These are phyloP conservation scores for Kodamaea derodonti DNA, from an alignment of 1,139 yeast species.

Conservation along the genomic window DNA sequence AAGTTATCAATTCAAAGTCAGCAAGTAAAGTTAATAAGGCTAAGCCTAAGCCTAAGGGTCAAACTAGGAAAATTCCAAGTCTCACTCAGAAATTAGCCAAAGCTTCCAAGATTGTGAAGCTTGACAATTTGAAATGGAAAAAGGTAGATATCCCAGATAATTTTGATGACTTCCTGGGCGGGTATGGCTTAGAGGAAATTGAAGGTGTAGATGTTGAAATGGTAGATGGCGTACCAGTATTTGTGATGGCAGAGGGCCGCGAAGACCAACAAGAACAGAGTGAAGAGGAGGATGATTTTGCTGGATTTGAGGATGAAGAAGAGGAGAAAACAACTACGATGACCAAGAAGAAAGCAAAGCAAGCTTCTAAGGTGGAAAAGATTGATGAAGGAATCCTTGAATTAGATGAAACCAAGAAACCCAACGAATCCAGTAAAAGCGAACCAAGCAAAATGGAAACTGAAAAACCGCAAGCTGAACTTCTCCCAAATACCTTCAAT, in stretches of 20 bases:
- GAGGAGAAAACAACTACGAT: constrained; percentile 15
- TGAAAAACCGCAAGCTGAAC: constrained; percentile 6
- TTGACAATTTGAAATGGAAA: constrained; percentile 67
- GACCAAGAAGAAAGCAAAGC: constrained; percentile 14
- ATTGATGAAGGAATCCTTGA: constrained; percentile 8
- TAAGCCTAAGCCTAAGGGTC: constrained; percentile 1
- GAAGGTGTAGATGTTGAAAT: constrained; percentile 84
- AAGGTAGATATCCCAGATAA: constrained; percentile 79
- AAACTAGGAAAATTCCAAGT: constrained; percentile 20
- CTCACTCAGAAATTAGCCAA: constrained; percentile 30
- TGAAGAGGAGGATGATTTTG: constrained; percentile 14
- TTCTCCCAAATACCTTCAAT: constrained; percentile 22
- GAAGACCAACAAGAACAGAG: constrained; percentile 7
- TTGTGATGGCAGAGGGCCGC: constrained; percentile 45
- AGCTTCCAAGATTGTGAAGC: constrained; percentile 43
- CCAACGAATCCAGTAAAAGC: constrained; percentile 3
- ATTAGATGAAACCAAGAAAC: not conserved
- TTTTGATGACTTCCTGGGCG: constrained; percentile 82
- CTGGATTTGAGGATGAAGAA: constrained; percentile 24
- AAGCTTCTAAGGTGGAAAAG: constrained; percentile 6
- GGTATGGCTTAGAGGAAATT: constrained; percentile 88
- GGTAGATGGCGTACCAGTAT: constrained; percentile 62
- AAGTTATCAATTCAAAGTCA: not conserved
- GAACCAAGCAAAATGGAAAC: constrained; percentile 1
- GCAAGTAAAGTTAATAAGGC: constrained; percentile 2